A percentile compares a stretch with the other conserved stretches of the same genome.
phyloP scores from a whole-genome alignment of 345 rosid species.

The Populus nigra region DNA sequence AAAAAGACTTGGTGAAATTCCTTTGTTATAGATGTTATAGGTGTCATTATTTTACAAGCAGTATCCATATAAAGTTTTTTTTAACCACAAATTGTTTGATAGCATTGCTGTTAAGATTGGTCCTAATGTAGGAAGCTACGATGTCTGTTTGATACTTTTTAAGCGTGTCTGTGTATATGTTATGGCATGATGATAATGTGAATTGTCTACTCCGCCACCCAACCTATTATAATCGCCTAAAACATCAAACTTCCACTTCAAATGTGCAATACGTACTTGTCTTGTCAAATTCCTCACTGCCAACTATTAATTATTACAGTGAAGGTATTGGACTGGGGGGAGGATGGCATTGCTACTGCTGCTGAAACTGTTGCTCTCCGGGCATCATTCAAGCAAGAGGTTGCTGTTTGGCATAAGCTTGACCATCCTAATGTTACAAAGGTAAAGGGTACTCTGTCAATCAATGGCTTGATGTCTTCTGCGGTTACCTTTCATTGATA shows the following conservation, averaged over 20 bases:
- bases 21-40: not conserved
- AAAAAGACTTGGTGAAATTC: not conserved
- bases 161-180: not conserved
- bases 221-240: not conserved
- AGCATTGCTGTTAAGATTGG: not conserved
- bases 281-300: not conserved
- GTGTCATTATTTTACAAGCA: not conserved
- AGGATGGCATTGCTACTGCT: constrained; percentile 34
- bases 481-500: not conserved
- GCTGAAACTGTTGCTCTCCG: constrained; percentile 35
- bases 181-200: not conserved
- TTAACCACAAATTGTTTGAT: not conserved
- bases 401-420: constrained; percentile 40
- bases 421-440: constrained; percentile 33
- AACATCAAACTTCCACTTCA: not conserved
- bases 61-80: not conserved
- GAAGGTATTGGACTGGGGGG: constrained; percentile 36
- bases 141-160: not conserved
- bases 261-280: not conserved
- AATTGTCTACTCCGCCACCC: not conserved
- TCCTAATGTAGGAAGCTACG: not conserved
- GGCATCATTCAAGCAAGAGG: constrained; percentile 34
- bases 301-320: constrained; percentile 13
- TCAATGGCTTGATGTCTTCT: not conserved
- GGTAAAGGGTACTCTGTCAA: constrained; percentile 1